Conservation (phyloP, 2,329 filamentous ascomycete genomes). For the Lecanicillium sp. region DNA sequence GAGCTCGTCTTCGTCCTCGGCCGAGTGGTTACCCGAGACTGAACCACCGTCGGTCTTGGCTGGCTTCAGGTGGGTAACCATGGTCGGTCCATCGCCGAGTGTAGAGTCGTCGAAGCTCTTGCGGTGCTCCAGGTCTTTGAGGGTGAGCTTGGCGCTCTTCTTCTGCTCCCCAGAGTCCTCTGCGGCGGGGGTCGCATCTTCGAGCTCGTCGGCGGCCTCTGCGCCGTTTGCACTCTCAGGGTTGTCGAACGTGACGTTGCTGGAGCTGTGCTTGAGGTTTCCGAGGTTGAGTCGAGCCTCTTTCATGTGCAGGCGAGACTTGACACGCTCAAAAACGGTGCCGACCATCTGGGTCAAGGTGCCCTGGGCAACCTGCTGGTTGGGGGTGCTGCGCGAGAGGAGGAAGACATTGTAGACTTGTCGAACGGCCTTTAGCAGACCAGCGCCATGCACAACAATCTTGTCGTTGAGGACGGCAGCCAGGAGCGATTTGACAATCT, state of each 20-base stretch:
- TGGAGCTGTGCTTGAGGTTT: conserved; percentile 47
- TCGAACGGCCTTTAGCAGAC: conserved; percentile 89
- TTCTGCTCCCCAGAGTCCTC: conserved; percentile 22
- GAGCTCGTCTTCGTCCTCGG: conserved; percentile 53
- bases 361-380: conserved; percentile 95
- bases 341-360: conserved; percentile 98
- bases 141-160: conserved; percentile 51
- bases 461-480: conserved; percentile 97
- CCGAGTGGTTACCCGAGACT: conserved; percentile 32
- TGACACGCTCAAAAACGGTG: conserved; percentile 94
- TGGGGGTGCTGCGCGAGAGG: conserved; percentile 85
- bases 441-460: conserved; percentile 95
- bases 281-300: conserved; percentile 62
- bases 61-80: conserved; percentile 57
- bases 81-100: conserved; percentile 60
- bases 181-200: conserved; percentile 25
- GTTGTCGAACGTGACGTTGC: conserved; percentile 45
- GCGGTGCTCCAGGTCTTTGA: conserved; percentile 61
- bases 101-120: conserved; percentile 66
- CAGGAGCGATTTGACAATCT: conserved; percentile 95
- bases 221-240: conserved; percentile 33
- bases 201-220: conserved; percentile 29
- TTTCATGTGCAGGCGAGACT: conserved; percentile 78
- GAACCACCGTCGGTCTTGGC: conserved; percentile 29
- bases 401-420: conserved; percentile 99